Base-by-base conservation (phyloP, 345 rosid genomes). In the Pistacia vera region DNA sequence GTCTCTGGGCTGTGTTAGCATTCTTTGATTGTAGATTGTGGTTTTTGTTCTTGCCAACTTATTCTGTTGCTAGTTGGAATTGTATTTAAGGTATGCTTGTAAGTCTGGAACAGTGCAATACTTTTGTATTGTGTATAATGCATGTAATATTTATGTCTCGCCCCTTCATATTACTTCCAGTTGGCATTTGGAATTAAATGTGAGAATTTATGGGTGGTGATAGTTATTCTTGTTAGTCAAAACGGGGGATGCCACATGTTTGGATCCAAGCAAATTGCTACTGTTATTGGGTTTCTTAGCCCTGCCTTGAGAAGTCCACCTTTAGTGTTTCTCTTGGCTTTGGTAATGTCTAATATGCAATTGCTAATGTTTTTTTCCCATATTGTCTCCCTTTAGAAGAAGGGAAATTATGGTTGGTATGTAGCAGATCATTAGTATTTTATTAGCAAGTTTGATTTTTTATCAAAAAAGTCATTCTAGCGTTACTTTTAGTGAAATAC, bases 11-110 rank as follows among this genome's bases (percentile, higher is more conserved):
- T 57, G 17, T 56, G 49, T 4, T 70, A 56, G 64, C 46, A 57
- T 69, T 33, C 60, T 10, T 71, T 60, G 46, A 72, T 30, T 60
- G 38, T 18, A 72, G 58, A 46, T 41, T 46, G 25, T 22, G 66
- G 28, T 71, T 71, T 41, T 22, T 25, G 38, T 68, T 9, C 58
- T 44, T 25, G 11, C 67, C 28, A 14, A 61, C 25, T 61, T 41
- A 72, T 60, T 44, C 16, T 13, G 20, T 60, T 72, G 18, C 66
- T 71, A 38, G 13, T 41, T 58, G 38, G 36, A 11, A 72, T 25
- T 59, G 16, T 59, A 72, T 58, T 71, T 71, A 59, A 59, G 28
- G 20, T 22, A 58, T 58, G 55, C 55, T 72, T 5, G 10, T 13
- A 33, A 22, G 75, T 60, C 58, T 9, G 46, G 44, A 25, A 20